Evolutionary conservation across 148 eudicot genomes (phyloP).

Genomic region (Spergularia marina): DNA sequence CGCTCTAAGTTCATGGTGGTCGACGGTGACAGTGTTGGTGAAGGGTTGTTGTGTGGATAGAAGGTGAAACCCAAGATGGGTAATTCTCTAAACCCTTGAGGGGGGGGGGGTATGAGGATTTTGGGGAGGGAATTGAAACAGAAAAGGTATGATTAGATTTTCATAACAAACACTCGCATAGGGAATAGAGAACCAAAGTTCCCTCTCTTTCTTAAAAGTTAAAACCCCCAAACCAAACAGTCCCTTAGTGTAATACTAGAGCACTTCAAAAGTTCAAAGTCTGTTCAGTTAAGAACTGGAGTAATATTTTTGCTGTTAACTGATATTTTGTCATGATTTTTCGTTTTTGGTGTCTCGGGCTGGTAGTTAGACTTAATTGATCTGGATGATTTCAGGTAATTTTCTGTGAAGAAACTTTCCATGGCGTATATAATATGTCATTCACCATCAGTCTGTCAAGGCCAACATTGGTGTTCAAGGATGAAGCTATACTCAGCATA

Average conservation of each 20-base stretch:
- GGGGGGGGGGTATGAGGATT: too few relatives aligned
- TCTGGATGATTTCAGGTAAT: constrained; percentile 45
- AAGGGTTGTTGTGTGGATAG: too few relatives aligned
- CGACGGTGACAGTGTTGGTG: too few relatives aligned
- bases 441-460: constrained; percentile 69
- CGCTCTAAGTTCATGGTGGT: too few relatives aligned
- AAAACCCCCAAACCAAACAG: too few relatives aligned
- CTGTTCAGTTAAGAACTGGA: background rate
- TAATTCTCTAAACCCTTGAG: too few relatives aligned
- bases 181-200: too few relatives aligned
- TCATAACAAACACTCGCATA: too few relatives aligned
- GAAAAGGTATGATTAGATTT: too few relatives aligned
- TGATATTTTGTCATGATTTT: background rate
- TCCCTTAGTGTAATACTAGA: background rate
- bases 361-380: background rate
- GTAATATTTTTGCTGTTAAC: background rate
- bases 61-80: too few relatives aligned
- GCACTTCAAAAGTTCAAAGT: background rate
- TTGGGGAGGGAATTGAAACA: too few relatives aligned
- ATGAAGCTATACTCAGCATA: constrained; percentile 48
- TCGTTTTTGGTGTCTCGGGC: background rate
- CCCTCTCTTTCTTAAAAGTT: too few relatives aligned
- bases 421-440: constrained; percentile 56
- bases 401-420: constrained; percentile 60
- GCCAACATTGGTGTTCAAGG: constrained; percentile 54